Base-by-base conservation (phyloP, 202 grass and related monocot species). In the Digitaria exilis region DNA sequence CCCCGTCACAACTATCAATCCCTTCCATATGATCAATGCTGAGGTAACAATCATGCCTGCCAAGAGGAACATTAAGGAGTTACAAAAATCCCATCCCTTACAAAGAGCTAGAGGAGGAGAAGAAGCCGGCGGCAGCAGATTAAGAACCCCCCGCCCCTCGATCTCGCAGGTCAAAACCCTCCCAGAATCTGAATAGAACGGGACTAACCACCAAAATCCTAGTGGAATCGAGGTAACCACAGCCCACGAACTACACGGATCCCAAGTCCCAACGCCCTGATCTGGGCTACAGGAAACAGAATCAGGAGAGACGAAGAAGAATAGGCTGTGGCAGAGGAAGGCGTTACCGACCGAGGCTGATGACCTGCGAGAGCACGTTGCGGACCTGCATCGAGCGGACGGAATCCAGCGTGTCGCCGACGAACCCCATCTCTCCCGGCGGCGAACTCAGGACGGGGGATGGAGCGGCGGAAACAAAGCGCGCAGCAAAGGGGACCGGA, bases 11-110 rank as follows among this genome's bases (percentile, higher is more conserved):
- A 80, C 91, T 45, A 96, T 89, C 80, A 93, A 87, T 15, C 90
- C 88, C 73, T 96, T 96, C 93, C 90, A 93, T 85, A 96, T 86
- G 58, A 96, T 87, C 65, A 96, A 64, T 61, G 90, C 88, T 19
- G 83, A 85, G 67, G 87, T 85, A 50, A 91, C 82, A 82, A 96
- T 85, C 80, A 92, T 85, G 49, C 93, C 90, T 93, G 83, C 62
- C 71, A 87, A 15, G 11, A 57, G 77, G 43, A n/a, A n/a, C 29
- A 59, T 50, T 37, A 14, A 52, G 19, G 10, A 52, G 28, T 32
- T 48, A 25, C 35, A 35, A 17, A n/a, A 84, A 60, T 9, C 52
- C 9, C 61, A 22, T 6, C 28, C 1, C 19, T 62, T 28, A 21
- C 5, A 51, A 51, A n/a, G n/a, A n/a, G n/a, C n/a, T n/a, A 17